Evolutionary conservation across 176 grass and related monocot genomes (phyloP), one percentile per base, ranked within the genome.

Genomic region (Oryza nivara): DNA sequence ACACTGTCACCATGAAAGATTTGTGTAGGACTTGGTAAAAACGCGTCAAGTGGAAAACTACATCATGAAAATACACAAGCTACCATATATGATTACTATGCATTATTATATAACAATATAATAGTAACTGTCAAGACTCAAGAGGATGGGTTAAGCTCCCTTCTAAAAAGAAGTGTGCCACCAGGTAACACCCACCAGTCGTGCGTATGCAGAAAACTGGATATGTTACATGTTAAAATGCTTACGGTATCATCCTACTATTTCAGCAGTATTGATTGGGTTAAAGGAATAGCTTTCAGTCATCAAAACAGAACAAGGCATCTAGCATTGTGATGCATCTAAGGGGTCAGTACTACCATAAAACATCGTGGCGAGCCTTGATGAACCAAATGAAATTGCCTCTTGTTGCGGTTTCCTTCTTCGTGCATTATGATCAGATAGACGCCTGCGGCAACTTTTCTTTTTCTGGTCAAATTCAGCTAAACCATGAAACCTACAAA

Each of bases 391-490:
- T 30, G 93, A 90, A 78, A 90, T 81, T 13, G 90, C 49, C 54
- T 86, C 90, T 25, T 85, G 76, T 13, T 84, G 93, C 9, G 90
- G 93, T 65, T 95, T 95, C 70, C 93, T 91, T 44, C 93, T 88
- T 4, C 93, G 82, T 32, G 93, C 93, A 65, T 95, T 95, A 61
- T 95, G 93, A 71, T 92, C 88, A 66, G 90, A 88, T 8, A 95
- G 83, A 28, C 93, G 90, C 40, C 85, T 75, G 15, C 93, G 90
- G 10, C 93, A 95, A 49, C 93, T 95, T 84, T 90, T 79, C 75
- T 95, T 95, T 80, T 92, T 92, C 90, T 95, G 88, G 79, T 95
- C 93, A 84, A 95, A 95, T 86, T 92, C 93, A 13, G 83, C 43
- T 77, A 95, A 84, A 54, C 83, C 86, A 88, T 95, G 93, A 74